These are phyloP conservation scores for Cadophora luteo-olivacea DNA, from an alignment of 2,329 filamentous ascomycete species.

Conservation along the genomic window DNA sequence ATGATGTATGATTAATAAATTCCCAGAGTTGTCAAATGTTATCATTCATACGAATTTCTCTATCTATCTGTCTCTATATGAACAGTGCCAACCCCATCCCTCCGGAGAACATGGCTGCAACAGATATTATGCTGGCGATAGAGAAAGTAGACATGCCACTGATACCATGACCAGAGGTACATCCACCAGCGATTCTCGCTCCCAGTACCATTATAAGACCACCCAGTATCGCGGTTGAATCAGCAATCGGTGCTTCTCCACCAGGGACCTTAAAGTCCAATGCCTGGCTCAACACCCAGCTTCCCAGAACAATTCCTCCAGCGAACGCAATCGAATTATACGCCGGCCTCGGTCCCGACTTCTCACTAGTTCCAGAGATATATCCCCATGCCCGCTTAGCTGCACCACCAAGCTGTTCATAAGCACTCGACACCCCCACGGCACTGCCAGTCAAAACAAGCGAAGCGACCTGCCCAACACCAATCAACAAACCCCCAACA, in stretches of 20 bases:
- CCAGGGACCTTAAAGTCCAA: conserved; percentile 32
- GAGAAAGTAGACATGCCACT: conserved; percentile 67
- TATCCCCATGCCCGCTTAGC: conserved; percentile 55
- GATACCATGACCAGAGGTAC: conserved; percentile 71
- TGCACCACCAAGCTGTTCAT: conserved; percentile 47
- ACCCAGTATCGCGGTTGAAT: conserved; percentile 52
- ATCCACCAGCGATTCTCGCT: conserved; percentile 66
- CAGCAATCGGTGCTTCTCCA: conserved; percentile 43
- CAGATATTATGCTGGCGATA: conserved; percentile 64
- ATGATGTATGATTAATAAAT: neutral
- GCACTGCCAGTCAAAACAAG: conserved; percentile 57
- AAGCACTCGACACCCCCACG: conserved; percentile 66
- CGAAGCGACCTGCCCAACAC: conserved; percentile 61
- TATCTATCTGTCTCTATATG: neutral
- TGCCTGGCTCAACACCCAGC: conserved; percentile 42
- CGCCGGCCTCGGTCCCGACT: neutral
- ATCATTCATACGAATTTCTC: neutral
- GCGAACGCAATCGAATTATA: conserved; percentile 15
- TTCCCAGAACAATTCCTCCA: conserved; percentile 47
- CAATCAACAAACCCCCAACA: conserved; percentile 62
- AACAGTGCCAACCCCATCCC: conserved; percentile 47
- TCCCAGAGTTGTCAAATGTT: too few relatives aligned
- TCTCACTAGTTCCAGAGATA: conserved; percentile 54
- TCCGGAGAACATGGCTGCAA: conserved; percentile 60
- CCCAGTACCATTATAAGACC: conserved; percentile 65